Base-by-base conservation (phyloP, 2,329 filamentous ascomycete species). In the Trichoderma aggressivum region DNA sequence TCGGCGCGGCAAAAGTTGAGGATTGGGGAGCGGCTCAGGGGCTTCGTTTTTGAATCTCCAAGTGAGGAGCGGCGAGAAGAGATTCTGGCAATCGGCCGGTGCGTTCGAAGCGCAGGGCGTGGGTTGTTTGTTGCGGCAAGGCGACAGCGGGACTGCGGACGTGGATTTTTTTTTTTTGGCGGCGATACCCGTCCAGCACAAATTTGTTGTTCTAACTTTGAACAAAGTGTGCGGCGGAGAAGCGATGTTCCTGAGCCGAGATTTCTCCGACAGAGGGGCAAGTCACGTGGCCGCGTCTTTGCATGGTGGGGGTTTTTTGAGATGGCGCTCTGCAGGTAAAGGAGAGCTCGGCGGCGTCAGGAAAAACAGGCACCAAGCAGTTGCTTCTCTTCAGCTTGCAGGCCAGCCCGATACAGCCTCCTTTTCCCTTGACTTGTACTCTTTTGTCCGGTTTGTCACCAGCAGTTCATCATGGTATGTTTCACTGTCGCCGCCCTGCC, bases 191-290 rank as follows among this genome's bases (percentile, higher is more conserved):
- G 32, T 72, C 73, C 76, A 70, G 73, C 76, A 75, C 75, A 80
- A 82, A 82, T 82, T 82, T 82, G 79, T 77, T 78, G 78, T 70
- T 79, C 81, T 75, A 75, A 75, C 74, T 77, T 77, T 80, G 75
- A 73, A 73, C 77, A 81, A 82, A 80, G 81, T 82, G 81, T 81
- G 81, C 78, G 77, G 76, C 80, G 81, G 81, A 82, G 77, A 81
- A 81, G 77, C 74, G 75, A 81, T 82, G 74, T 80, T 81, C 80
- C 79, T 77, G 67, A 55, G 70, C 80, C 80, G 79, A 73, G 72
- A 71, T 74, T 73, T 73, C 73, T 72, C 71, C 66, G 72, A 69
- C 67, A 75, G 80, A 80, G 80, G 81, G 81, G 81, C 80, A 82
- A 82, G 77, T 82, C 81, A 82, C 81, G 81, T 82, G 81, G 47